Evolutionary conservation across 257 asterid species (phyloP).

Genomic region (Asclepias syriaca): DNA sequence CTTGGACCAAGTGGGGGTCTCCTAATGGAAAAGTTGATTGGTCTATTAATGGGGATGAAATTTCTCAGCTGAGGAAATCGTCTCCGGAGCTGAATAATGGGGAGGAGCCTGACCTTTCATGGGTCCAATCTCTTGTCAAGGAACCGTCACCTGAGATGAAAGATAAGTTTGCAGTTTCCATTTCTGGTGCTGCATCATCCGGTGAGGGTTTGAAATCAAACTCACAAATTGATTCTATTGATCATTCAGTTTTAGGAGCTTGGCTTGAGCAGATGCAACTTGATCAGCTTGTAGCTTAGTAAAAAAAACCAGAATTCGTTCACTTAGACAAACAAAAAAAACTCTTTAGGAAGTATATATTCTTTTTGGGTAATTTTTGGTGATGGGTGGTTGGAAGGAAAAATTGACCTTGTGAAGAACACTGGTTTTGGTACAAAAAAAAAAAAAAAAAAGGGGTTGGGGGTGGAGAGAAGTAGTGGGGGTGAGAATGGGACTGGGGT

Average conservation of each 20-base stretch:
- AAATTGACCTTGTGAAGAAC: neutral
- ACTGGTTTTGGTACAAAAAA: slow-evolving; percentile 11
- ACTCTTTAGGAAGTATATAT: slow-evolving; percentile 42
- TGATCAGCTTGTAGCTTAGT: slow-evolving; percentile 77
- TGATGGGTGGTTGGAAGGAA: slow-evolving; percentile 22
- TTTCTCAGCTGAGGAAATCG: slow-evolving; percentile 34
- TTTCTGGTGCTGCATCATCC: slow-evolving; percentile 56
- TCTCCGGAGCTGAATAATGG: slow-evolving; percentile 34
- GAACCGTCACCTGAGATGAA: slow-evolving; percentile 93
- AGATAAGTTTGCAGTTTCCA: slow-evolving; percentile 47
- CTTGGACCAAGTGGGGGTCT: slow-evolving; percentile 75
- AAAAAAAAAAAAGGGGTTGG: no score
- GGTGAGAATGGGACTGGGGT: neutral
- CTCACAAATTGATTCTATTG: slow-evolving; percentile 53
- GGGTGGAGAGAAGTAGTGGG: no score
- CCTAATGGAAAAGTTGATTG: slow-evolving; percentile 61
- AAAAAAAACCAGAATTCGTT: slow-evolving; percentile 30
- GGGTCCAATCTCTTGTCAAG: slow-evolving; percentile 96
- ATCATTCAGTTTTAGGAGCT: slow-evolving; percentile 76
- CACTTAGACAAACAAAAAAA: slow-evolving; percentile 36
- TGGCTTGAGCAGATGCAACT: slow-evolving; percentile 97
- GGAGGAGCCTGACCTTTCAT: slow-evolving; percentile 80
- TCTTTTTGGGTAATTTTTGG: slow-evolving; percentile 42
- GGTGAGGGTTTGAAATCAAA: slow-evolving; percentile 69
- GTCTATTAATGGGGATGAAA: slow-evolving; percentile 62